These are phyloP conservation scores for Umbellularia californica DNA, from an alignment of 164 flowering plant genomes.

Conservation along the genomic window DNA sequence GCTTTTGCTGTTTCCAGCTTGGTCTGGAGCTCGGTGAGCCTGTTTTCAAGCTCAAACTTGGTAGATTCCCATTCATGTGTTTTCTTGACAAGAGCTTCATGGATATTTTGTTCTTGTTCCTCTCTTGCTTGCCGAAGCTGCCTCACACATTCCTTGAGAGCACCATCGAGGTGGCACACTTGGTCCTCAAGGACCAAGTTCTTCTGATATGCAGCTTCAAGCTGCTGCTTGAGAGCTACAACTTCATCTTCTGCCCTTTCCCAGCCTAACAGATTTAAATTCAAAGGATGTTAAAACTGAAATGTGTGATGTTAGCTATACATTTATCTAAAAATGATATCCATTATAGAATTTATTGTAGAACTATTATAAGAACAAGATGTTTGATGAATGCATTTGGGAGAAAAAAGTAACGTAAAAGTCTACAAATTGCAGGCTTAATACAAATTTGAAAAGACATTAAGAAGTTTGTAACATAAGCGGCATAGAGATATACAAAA, in stretches of 20 bases:
- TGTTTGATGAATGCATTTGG: too few relatives aligned
- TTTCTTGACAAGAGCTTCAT: conserved; percentile 41
- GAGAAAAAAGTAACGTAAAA: too few relatives aligned
- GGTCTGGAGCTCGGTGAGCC: conserved; percentile 46
- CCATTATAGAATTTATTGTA: too few relatives aligned
- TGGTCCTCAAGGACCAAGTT: conserved; percentile 67
- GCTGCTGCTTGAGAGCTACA: conserved; percentile 51
- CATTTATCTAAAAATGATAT: too few relatives aligned
- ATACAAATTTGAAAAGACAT: too few relatives aligned
- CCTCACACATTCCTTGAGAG: conserved; percentile 57
- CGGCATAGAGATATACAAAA: too few relatives aligned
- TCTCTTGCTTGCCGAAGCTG: conserved; percentile 54
- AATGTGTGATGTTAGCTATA: too few relatives aligned
- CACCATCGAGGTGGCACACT: conserved; percentile 54
- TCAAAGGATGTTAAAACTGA: too few relatives aligned
- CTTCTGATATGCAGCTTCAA: conserved; percentile 53
- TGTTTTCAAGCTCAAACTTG: conserved; percentile 55
- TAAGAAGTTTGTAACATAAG: too few relatives aligned
- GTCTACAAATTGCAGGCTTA: too few relatives aligned
- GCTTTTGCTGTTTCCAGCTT: conserved; percentile 38
- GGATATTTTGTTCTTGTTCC: conserved; percentile 47
- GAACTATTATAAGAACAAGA: too few relatives aligned
- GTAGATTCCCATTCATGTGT: conserved; percentile 50
- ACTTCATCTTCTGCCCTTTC: conserved; percentile 90
- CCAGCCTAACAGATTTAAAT: conserved; percentile 52